phyloP scores from a whole-genome alignment of 2,329 filamentous ascomycete species.

The Xylaria sp. region DNA sequence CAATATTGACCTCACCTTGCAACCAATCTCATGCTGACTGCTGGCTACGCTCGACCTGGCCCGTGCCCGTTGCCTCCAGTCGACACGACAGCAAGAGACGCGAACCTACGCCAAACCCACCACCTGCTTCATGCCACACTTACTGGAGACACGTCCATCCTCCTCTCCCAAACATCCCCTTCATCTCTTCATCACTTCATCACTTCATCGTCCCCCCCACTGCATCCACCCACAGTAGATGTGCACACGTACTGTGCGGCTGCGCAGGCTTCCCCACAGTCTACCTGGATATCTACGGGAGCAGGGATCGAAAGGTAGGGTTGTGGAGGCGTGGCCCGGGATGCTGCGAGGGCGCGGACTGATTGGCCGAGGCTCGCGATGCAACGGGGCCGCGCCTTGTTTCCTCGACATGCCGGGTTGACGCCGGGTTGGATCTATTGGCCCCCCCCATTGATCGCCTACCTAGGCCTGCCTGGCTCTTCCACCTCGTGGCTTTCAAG shows the following conservation, averaged over 20 bases:
- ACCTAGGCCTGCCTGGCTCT: slow-evolving; percentile 4
- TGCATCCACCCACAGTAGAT: no score
- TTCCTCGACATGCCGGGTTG: slow-evolving; percentile 20
- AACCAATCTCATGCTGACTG: background rate
- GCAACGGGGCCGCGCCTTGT: slow-evolving; percentile 17
- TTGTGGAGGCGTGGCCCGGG: slow-evolving; percentile 8
- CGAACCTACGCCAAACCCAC: no score
- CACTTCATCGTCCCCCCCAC: no score
- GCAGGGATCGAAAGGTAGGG: slow-evolving; percentile 17
- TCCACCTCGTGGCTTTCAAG: slow-evolving; percentile 27
- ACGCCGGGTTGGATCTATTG: no score
- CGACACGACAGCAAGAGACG: no score
- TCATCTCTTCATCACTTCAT: no score
- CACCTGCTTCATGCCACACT: no score
- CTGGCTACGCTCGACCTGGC: background rate
- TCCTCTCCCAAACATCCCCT: background rate
- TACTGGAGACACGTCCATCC: background rate
- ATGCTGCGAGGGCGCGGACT: background rate
- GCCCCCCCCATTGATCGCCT: background rate
- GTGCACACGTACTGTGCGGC: background rate
- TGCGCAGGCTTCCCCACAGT: slow-evolving; percentile 4
- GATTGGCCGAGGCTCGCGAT: slow-evolving; percentile 3
- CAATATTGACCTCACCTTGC: background rate
- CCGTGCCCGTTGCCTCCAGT: no score
- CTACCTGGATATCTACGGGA: slow-evolving; percentile 18